phyloP scores from a whole-genome alignment of 441 rosid species.

The Brassica balearica region DNA sequence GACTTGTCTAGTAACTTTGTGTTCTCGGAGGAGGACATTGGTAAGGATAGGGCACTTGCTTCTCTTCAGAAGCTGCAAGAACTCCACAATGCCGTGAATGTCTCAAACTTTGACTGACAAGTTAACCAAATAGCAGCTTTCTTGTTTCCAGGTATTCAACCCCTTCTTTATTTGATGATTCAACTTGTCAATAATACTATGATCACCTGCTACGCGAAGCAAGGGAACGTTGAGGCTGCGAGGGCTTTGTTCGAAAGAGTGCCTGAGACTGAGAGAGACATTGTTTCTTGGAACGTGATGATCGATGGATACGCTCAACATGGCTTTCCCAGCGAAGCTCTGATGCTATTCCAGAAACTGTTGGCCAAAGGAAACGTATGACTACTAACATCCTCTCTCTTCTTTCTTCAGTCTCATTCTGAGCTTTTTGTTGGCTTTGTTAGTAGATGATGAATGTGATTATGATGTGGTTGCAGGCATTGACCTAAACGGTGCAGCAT shows the following conservation, averaged over 20 bases:
- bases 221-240: slow-evolving; percentile 63
- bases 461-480: too few relatives aligned
- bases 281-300: slow-evolving; percentile 83
- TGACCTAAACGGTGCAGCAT: too few relatives aligned
- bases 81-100: slow-evolving; percentile 82
- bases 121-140: slow-evolving; percentile 75
- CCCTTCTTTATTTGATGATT: not conserved
- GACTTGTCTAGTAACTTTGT: slow-evolving; percentile 86
- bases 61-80: slow-evolving; percentile 92
- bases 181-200: slow-evolving; percentile 30
- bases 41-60: slow-evolving; percentile 90
- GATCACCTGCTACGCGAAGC: slow-evolving; percentile 53
- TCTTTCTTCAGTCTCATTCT: slow-evolving; percentile 8
- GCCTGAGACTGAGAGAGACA: slow-evolving; percentile 62
- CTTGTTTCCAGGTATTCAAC: slow-evolving; percentile 67
- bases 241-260: slow-evolving; percentile 59
- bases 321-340: slow-evolving; percentile 56
- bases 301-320: slow-evolving; percentile 73
- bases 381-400: not conserved
- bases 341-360: slow-evolving; percentile 61
- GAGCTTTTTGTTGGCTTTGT: not conserved
- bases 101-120: slow-evolving; percentile 67
- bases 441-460: too few relatives aligned
- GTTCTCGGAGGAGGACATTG: slow-evolving; percentile 79
- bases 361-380: slow-evolving; percentile 40